Conservation (phyloP, 306 rosid genomes). For the Pachyrhizus erosus region DNA sequence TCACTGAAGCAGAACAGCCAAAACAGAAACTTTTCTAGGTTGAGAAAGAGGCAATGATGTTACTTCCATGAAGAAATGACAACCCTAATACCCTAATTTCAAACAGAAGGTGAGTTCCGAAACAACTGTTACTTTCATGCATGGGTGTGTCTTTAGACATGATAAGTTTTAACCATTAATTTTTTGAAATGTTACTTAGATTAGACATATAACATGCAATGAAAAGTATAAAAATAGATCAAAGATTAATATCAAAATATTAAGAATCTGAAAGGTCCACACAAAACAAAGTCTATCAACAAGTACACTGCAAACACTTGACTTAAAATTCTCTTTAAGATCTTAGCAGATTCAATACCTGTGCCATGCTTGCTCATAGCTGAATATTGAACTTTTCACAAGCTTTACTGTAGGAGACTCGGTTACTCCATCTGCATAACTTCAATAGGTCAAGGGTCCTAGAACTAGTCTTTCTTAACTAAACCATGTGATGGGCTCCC, state of each 20-base stretch:
- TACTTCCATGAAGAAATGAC: background rate
- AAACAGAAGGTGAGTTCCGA: constrained; percentile 28
- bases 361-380: constrained; percentile 99
- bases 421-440: constrained; percentile 70
- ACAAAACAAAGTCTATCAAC: constrained; percentile 16
- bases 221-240: constrained; percentile 14
- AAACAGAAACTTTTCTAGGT: background rate
- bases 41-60: constrained; percentile 13
- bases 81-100: constrained; percentile 4
- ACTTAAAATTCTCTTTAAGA: constrained; percentile 6
- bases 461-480: constrained; percentile 34
- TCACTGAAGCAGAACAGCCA: background rate
- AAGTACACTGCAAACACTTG: constrained; percentile 24
- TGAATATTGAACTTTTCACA: constrained; percentile 90
- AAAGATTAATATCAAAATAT: constrained; percentile 19
- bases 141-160: background rate
- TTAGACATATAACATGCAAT: constrained; percentile 22
- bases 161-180: constrained; percentile 31
- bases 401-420: constrained; percentile 82
- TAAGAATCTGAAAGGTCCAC: constrained; percentile 28
- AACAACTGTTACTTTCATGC: background rate
- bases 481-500: constrained; percentile 40
- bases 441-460: constrained; percentile 48
- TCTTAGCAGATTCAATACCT: constrained; percentile 62
- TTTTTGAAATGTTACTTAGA: constrained; percentile 21